phyloP scores from a whole-genome alignment of 2,329 filamentous ascomycete genomes.

The Clarireedia paspali region DNA sequence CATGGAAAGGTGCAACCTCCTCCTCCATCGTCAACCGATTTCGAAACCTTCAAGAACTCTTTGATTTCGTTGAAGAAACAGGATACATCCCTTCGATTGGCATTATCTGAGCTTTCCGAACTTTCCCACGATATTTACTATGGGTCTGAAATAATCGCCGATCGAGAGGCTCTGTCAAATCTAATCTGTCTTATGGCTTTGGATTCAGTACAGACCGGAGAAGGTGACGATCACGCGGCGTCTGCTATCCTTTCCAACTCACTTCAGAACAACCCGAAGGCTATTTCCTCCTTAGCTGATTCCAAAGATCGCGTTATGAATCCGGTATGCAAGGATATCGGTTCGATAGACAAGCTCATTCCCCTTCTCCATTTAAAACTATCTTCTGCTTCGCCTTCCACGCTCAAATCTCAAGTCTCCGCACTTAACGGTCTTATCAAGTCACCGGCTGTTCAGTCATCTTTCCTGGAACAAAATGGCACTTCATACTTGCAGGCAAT shows the following conservation, averaged over 20 bases:
- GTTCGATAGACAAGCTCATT: conserved; percentile 16
- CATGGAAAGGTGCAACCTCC: conserved; percentile 51
- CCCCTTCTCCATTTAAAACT: conserved; percentile 20
- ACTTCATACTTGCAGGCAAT: conserved; percentile 48
- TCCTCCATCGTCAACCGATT: conserved; percentile 30
- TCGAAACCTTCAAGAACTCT: conserved; percentile 38
- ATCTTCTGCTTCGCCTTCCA: conserved; percentile 21
- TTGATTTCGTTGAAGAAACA: conserved; percentile 43
- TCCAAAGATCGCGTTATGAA: conserved; percentile 35
- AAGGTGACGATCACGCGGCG: conserved; percentile 34
- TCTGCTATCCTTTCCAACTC: conserved; percentile 50
- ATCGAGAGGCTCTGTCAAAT: conserved; percentile 43
- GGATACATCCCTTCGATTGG: conserved; percentile 21
- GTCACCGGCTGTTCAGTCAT: conserved; percentile 41
- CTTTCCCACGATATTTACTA: conserved; percentile 64
- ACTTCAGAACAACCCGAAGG: conserved; percentile 58
- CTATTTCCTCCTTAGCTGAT: conserved; percentile 43
- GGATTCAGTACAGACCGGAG: conserved; percentile 16
- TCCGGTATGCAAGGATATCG: conserved; percentile 18
- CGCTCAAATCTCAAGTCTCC: conserved; percentile 33
- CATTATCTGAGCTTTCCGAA: conserved; percentile 51
- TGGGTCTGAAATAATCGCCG: conserved; percentile 53
- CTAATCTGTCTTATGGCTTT: conserved; percentile 47
- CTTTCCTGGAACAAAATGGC: conserved; percentile 48
- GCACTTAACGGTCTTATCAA: conserved; percentile 51